Evolutionary conservation across 2,329 filamentous ascomycete species (phyloP).

Genomic region (Fusarium longipes): DNA sequence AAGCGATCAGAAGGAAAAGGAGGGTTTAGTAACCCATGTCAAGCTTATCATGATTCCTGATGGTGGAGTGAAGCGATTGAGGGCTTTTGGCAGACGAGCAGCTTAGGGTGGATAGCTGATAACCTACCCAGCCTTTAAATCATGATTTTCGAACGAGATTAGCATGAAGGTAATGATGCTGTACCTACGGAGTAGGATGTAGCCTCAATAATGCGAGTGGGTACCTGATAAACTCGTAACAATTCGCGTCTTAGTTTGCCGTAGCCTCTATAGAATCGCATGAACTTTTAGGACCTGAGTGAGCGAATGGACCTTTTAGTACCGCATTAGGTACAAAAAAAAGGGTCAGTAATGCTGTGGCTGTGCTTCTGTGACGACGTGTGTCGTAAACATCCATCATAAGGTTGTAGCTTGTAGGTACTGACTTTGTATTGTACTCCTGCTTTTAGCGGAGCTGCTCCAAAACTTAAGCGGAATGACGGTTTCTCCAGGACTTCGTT

Average conservation of each 20-base stretch:
- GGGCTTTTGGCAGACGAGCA: conserved; percentile 57
- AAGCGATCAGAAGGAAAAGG: conserved; percentile 65
- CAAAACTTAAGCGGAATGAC: conserved; percentile 38
- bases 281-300: no score
- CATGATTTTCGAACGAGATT: conserved; percentile 11
- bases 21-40: conserved; percentile 78
- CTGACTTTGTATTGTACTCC: background rate
- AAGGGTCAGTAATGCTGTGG: conserved; percentile 35
- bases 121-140: background rate
- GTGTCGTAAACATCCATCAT: conserved; percentile 4
- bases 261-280: conserved; percentile 6
- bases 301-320: no score
- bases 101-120: conserved; percentile 30
- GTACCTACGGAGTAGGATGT: background rate
- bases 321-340: conserved; percentile 18
- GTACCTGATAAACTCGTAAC: conserved; percentile 37
- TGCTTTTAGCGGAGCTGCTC: conserved; percentile 22
- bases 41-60: conserved; percentile 95
- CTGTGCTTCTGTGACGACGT: conserved; percentile 26
- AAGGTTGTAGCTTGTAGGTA: background rate
- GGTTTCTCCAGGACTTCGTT: conserved; percentile 43
- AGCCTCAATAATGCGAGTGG: conserved; percentile 8
- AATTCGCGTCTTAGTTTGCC: conserved; percentile 25
- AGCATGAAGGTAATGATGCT: background rate
- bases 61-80: conserved; percentile 88